phyloP scores from a whole-genome alignment of 495 filamentous ascomycete genomes.

The Hypoxylon fuscum region DNA sequence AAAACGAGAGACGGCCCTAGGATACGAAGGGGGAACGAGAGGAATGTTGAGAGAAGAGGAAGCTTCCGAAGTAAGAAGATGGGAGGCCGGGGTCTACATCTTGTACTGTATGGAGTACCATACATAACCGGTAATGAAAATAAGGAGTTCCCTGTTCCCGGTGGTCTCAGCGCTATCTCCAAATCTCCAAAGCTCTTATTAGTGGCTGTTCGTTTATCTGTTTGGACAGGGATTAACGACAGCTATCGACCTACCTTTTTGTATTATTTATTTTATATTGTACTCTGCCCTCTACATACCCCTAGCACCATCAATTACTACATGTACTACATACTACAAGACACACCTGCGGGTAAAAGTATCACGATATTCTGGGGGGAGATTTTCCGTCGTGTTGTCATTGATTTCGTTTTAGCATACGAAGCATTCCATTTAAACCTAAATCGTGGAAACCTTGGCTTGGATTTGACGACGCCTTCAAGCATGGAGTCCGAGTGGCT shows the following conservation, averaged over 20 bases:
- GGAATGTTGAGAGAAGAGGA: conserved; percentile 34
- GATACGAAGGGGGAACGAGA: conserved; percentile 40
- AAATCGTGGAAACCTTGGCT: conserved; percentile 31
- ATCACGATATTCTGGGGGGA: conserved; percentile 16
- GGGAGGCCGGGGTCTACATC: conserved; percentile 24
- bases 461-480: conserved; percentile 12
- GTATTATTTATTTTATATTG: too few species aligned
- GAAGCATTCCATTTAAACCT: conserved; percentile 27
- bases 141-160: conserved; percentile 35
- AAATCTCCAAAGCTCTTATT: conserved; percentile 23
- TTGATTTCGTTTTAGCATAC: conserved; percentile 32
- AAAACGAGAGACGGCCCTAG: conserved; percentile 34
- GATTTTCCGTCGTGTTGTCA: conserved; percentile 14
- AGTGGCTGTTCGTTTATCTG: conserved; percentile 31
- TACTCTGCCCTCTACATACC: too few species aligned
- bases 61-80: conserved; percentile 27
- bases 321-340: too few species aligned
- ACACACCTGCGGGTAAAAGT: conserved; percentile 2
- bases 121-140: conserved; percentile 16
- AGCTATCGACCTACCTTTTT: conserved; percentile 36
- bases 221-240: conserved; percentile 25
- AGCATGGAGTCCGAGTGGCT: conserved; percentile 11
- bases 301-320: too few species aligned
- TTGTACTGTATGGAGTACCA: conserved; percentile 36
- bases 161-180: conserved; percentile 39